Percentiles rank a stretch among this genome's conserved stretches.
These are phyloP conservation scores for Curvularia sp. DNA, from an alignment of 2,329 filamentous ascomycete genomes.

Conservation along the genomic window DNA sequence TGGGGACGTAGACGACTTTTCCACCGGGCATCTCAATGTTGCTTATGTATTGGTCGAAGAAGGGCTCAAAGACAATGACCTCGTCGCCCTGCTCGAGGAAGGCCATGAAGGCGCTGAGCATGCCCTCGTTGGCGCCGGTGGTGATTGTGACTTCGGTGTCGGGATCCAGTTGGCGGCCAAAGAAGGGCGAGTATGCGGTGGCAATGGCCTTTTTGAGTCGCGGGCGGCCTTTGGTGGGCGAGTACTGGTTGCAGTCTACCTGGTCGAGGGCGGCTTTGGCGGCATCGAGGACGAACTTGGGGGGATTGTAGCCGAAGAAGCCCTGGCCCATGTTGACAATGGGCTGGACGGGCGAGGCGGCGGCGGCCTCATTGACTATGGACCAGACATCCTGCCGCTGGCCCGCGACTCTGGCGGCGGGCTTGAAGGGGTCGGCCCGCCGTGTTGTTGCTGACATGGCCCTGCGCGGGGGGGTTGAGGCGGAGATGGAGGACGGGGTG, in stretches of 20 bases:
- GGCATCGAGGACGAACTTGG: constrained; percentile 86
- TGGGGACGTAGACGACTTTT: constrained; percentile 92
- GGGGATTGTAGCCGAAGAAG: constrained; percentile 94
- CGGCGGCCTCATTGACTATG: constrained; percentile 72
- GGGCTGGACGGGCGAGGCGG: constrained; percentile 68
- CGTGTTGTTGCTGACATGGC: constrained; percentile 48
- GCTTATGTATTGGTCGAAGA: constrained; percentile 98
- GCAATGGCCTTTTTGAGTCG: constrained; percentile 92
- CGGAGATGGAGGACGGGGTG: background rate
- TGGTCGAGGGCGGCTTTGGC: constrained; percentile 87
- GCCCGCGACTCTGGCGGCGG: constrained; percentile 62
- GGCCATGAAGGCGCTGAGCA: constrained; percentile 97
- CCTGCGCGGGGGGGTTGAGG: constrained; percentile 24
- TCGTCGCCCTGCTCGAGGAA: constrained; percentile 95
- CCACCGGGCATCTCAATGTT: constrained; percentile 99
- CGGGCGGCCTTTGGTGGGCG: constrained; percentile 90
- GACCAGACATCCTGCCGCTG: constrained; percentile 68
- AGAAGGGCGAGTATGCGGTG: constrained; percentile 88
- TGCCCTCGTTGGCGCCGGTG: constrained; percentile 87
- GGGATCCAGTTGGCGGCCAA: constrained; percentile 80
- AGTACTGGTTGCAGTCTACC: constrained; percentile 99
- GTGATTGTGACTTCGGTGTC: constrained; percentile 95
- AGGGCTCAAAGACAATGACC: constrained; percentile 97
- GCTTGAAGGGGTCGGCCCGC: constrained; percentile 58
- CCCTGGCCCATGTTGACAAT: constrained; percentile 75